These are phyloP conservation scores for Verbena officinalis DNA, from an alignment of 257 asterid species.

Conservation along the genomic window DNA sequence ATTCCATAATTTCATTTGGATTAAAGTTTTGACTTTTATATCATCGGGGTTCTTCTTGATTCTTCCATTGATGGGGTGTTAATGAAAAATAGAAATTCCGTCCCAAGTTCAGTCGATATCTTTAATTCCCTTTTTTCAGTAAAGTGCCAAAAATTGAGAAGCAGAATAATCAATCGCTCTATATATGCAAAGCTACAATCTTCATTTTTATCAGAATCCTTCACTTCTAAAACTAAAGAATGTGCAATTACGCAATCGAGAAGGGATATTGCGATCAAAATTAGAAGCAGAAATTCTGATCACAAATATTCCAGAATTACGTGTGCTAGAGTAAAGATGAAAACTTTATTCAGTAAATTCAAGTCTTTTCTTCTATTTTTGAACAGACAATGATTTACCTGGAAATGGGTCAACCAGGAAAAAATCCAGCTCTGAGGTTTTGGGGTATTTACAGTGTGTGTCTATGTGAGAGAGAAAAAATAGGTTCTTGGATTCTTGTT, in stretches of 20 bases:
- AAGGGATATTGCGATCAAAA: conserved; percentile 7
- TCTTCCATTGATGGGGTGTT: not conserved
- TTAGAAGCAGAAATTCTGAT: conserved; percentile 11
- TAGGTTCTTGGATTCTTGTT: conserved; percentile 3
- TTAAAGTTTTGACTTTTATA: conserved; percentile 4
- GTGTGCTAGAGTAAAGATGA: conserved; percentile 12
- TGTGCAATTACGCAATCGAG: not conserved
- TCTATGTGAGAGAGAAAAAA: conserved; percentile 26
- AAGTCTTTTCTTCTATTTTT: not conserved
- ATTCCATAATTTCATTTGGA: not conserved
- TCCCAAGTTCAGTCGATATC: conserved; percentile 5
- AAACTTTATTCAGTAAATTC: conserved; percentile 17
- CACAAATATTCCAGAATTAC: not conserved
- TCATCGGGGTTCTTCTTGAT: conserved; percentile 3
- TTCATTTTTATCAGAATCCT: not conserved
- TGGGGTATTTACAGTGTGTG: conserved; percentile 14
- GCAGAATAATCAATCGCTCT: not conserved
- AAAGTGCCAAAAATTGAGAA: conserved; percentile 1
- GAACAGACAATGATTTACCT: conserved; percentile 33
- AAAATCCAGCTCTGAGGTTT: not conserved
- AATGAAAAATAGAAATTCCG: not conserved
- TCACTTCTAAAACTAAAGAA: not conserved
- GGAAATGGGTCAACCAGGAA: conserved; percentile 38
- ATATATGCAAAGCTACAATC: not conserved
- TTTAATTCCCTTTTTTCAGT: not conserved